Evolutionary conservation across 2,329 filamentous ascomycete genomes (phyloP), one percentile per base, ranked within the genome.

Genomic region (Parastagonospora nodorum): DNA sequence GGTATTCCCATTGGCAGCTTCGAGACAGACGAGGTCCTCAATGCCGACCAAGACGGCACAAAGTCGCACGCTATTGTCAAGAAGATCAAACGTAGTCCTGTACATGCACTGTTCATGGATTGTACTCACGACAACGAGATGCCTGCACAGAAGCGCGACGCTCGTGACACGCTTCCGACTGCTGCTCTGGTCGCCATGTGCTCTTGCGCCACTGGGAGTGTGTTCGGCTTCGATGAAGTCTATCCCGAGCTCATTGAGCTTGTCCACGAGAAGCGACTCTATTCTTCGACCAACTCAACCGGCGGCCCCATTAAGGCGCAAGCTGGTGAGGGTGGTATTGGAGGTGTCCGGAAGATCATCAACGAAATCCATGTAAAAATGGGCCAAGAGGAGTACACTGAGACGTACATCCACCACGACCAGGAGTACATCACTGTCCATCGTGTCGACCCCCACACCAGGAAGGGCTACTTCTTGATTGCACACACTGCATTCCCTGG

Each of bases 91-190:
- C 87, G 89, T n/a, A 89, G 86, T 3, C 90, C 92, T 4, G 88
- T 97, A 0, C 92, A 96, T 60, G 94, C 93, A 1, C 79, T 99
- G 1, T 97, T 99, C 75, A 97, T 97, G 92, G 95, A 99, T 72
- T 99, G 95, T 74, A 99, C 95, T 0, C 94, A 99, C 73, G 94
- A 99, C 76, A 99, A 99, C 64, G 93, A 99, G 76, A 89, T 91
- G 2, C 94, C 94, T 0, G 90, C 93, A 1, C 93, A 99, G 74
- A 97, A 97, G 75, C 84, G 95, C 35, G 92, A 97, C 71, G 92
- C 92, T 44, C 85, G 92, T 52, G 95, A 99, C 70, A 97, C 94
- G 0, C 81, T 99, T 8, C 90, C 95, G 7, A 97, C 95, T 67
- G 92, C 93, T 42, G 94, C 94, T 5, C 81, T 99, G 4, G 93